Percentiles rank a stretch among this genome's conserved stretches.
Conservation (phyloP, 2,329 filamentous ascomycete genomes). For the Pseudopithomyces maydicus region DNA sequence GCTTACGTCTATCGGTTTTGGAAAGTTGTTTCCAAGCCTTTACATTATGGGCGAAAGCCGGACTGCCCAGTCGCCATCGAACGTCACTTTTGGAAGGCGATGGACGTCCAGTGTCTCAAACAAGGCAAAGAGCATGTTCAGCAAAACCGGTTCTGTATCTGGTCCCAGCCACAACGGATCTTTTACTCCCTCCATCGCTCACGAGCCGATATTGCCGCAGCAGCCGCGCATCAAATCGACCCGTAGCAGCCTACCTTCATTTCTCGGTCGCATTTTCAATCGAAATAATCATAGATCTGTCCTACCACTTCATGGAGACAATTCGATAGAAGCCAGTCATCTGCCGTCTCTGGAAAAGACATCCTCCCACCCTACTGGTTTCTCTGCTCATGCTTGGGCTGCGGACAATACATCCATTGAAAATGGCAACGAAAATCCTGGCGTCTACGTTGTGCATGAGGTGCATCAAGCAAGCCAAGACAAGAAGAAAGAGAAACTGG, state of each 20-base stretch:
- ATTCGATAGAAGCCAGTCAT: conserved; percentile 5
- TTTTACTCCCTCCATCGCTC: conserved; percentile 19
- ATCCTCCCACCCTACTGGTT: neutral
- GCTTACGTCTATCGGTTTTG: conserved; percentile 29
- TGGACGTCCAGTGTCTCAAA: conserved; percentile 24
- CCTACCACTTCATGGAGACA: conserved; percentile 25
- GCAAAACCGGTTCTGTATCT: conserved; percentile 21
- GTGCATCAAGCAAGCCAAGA: conserved; percentile 24
- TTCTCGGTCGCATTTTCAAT: conserved; percentile 27
- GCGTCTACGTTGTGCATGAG: conserved; percentile 34
- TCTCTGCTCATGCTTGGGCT: conserved; percentile 33
- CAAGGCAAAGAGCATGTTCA: conserved; percentile 34
- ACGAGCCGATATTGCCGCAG: conserved; percentile 2
- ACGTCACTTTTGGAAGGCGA: conserved; percentile 17
- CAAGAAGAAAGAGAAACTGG: conserved; percentile 9
- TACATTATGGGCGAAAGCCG: conserved; percentile 23
- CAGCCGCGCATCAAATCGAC: neutral
- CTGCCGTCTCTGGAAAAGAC: conserved; percentile 2
- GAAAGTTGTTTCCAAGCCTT: conserved; percentile 37
- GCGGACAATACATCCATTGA: conserved; percentile 9
- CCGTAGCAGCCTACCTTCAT: conserved; percentile 9
- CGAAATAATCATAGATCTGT: conserved; percentile 8
- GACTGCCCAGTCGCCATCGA: conserved; percentile 17
- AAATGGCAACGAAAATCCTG: conserved; percentile 10
- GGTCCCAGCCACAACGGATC: conserved; percentile 16